Conservation (phyloP, 176 grass and related monocot genomes). For the Aegilops speltoides region DNA sequence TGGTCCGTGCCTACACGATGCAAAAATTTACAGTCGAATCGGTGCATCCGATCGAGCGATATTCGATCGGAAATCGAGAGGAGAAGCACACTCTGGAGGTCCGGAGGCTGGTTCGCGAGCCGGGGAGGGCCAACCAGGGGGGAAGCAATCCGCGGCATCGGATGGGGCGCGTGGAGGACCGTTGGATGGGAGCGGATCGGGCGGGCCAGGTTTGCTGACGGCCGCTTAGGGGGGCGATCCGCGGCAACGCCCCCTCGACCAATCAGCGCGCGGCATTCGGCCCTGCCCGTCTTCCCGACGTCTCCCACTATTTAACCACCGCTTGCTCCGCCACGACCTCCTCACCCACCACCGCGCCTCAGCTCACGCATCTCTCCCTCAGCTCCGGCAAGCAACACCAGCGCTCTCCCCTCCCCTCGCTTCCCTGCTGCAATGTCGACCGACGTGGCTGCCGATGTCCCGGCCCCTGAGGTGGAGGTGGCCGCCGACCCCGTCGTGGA, state of each 20-base stretch:
- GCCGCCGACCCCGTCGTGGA: neutral
- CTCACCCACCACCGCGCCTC: conserved; percentile 17
- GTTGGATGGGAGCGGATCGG: conserved; percentile 43
- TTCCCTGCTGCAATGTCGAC: conserved; percentile 34
- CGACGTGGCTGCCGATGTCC: conserved; percentile 20
- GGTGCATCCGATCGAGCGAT: neutral
- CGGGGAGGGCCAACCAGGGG: neutral
- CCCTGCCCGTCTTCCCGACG: neutral
- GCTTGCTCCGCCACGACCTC: conserved; percentile 25
- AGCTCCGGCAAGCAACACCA: neutral
- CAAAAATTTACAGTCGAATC: neutral
- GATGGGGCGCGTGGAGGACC: neutral
- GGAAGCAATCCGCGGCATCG: conserved; percentile 46
- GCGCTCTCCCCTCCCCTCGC: neutral
- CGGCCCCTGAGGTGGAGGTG: conserved; percentile 21
- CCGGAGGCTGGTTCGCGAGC: neutral
- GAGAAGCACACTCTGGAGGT: conserved; percentile 75
- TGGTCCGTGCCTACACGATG: neutral
- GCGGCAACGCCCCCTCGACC: conserved; percentile 25
- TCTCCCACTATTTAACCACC: conserved; percentile 56
- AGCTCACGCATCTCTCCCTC: neutral
- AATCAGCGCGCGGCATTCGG: conserved; percentile 50
- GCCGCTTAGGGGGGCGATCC: conserved; percentile 48
- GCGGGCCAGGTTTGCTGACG: conserved; percentile 24
- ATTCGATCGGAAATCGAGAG: conserved; percentile 45